Conservation (phyloP, 345 rosid species). For the Linum lewisii region DNA sequence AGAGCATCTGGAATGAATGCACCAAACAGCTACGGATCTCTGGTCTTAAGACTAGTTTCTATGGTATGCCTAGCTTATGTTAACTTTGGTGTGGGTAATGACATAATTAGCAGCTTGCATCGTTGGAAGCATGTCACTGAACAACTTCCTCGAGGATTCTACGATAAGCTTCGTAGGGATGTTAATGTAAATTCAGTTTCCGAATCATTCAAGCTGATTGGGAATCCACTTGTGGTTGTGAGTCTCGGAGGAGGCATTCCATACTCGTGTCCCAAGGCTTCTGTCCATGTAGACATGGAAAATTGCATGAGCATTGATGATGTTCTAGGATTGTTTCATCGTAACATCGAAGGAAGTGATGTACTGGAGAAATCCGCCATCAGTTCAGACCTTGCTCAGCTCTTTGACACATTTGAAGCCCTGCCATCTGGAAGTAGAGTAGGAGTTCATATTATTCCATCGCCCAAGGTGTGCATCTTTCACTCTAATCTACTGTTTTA, state of each 20-base stretch:
- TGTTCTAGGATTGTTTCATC: not conserved
- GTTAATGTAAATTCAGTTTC: not conserved
- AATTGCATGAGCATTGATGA: not conserved
- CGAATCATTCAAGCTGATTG: not conserved
- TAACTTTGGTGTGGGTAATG: slow-evolving; percentile 19
- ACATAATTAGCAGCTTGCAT: slow-evolving; percentile 13
- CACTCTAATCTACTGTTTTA: too few relatives aligned
- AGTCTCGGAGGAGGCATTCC: not conserved
- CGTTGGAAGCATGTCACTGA: not conserved
- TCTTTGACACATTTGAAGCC: too few relatives aligned
- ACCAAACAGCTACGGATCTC: slow-evolving; percentile 3
- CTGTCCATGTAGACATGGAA: not conserved
- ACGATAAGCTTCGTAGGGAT: not conserved
- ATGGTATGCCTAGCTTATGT: slow-evolving; percentile 23
- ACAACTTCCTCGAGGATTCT: not conserved
- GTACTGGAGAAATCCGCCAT: too few relatives aligned
- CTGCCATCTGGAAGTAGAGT: too few relatives aligned
- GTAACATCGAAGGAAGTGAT: not conserved
- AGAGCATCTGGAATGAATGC: slow-evolving; percentile 1
- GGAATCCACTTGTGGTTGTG: not conserved
- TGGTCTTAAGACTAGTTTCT: slow-evolving; percentile 30
- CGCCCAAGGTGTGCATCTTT: too few relatives aligned
- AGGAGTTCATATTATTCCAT: too few relatives aligned
- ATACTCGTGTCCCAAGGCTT: not conserved
- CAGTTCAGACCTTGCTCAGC: too few relatives aligned